phyloP scores from a whole-genome alignment of 257 asterid genomes.

The Penstemon barbatus region DNA sequence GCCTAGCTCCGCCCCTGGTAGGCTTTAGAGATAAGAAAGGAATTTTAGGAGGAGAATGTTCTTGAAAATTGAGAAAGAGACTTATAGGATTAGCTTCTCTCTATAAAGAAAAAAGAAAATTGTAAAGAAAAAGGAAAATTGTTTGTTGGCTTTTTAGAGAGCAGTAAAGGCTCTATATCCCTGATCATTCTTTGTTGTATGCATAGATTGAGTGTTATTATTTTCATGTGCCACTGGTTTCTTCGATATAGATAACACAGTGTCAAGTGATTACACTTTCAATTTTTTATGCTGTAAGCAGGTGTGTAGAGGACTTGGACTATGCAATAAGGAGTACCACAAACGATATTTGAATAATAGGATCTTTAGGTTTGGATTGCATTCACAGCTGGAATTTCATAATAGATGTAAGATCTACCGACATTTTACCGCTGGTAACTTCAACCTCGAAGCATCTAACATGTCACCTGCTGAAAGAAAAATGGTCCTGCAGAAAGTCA shows the following conservation, averaged over 20 bases:
- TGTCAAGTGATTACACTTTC: slow-evolving; percentile 21
- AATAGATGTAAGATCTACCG: slow-evolving; percentile 66
- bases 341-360: slow-evolving; percentile 51
- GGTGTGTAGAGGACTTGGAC: slow-evolving; percentile 79
- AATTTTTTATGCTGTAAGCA: slow-evolving; percentile 36
- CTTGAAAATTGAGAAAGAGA: too few relatives aligned
- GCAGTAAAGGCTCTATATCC: background rate
- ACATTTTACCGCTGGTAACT: slow-evolving; percentile 73
- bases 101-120: too few relatives aligned
- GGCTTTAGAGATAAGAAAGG: too few relatives aligned
- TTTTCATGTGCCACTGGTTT: slow-evolving; percentile 6
- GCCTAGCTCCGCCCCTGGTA: too few relatives aligned
- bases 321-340: slow-evolving; percentile 70
- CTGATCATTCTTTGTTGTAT: slow-evolving; percentile 10
- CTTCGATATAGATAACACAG: background rate
- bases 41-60: too few relatives aligned
- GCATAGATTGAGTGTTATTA: slow-evolving; percentile 7
- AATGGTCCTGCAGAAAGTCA: slow-evolving; percentile 29
- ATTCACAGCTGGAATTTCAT: slow-evolving; percentile 58
- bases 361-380: slow-evolving; percentile 69
- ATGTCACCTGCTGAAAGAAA: slow-evolving; percentile 33
- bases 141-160: too few relatives aligned
- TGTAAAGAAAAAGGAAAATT: too few relatives aligned
- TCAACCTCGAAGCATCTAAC: slow-evolving; percentile 46
- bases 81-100: too few relatives aligned